Base-by-base conservation (phyloP, 2,329 filamentous ascomycete species). In the Colletotrichum gigasporum region DNA sequence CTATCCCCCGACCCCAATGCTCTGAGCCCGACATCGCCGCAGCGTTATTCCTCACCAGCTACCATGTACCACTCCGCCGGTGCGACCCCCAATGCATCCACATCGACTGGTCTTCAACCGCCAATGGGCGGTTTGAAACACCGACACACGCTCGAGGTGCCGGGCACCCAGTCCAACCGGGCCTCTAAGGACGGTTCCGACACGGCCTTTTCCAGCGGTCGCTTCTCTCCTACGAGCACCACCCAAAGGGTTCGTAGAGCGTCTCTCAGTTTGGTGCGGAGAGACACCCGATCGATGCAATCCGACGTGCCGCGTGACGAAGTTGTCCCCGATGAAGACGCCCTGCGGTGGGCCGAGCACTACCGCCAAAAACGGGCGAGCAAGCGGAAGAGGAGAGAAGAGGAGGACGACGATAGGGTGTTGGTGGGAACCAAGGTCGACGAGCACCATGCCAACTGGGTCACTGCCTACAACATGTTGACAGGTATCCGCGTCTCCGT, bases 381-480 rank as follows among this genome's bases (percentile, higher is more conserved):
- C 76, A 96, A 94, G 82, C 87, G 92, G 75, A 91, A 89, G 77
- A 86, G 90, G 70, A 91, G 90, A 73, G 94, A 97, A 67, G 91
- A 90, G 67, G 91, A 97, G 70, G 94, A 97, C 69, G 96, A 98
- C 66, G 95, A 98, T 72, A 89, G 94, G 67, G 95, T 99, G 9
- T 86, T 98, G 30, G 94, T 99, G 16, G 96, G 96, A 64, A 99
- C 93, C 63, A 98, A 97, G 80, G 96, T 99, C 54, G 96, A 99
- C 75, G 94, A 98, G 81, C 92, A 93, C 72, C 96, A 99, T 77
- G 92, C 93, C 70, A 98, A 98, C 78, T 99, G 92, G 90, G 94
- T 97, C 44, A 97, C 94, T 2, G 96, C 96, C 63, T 99, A 99
- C 83, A 99, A 99, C 79, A 99, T 99, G 96, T 86, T 99, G 80